Conservation (phyloP, 2,329 filamentous ascomycete genomes). For the Beauveria sp. region DNA sequence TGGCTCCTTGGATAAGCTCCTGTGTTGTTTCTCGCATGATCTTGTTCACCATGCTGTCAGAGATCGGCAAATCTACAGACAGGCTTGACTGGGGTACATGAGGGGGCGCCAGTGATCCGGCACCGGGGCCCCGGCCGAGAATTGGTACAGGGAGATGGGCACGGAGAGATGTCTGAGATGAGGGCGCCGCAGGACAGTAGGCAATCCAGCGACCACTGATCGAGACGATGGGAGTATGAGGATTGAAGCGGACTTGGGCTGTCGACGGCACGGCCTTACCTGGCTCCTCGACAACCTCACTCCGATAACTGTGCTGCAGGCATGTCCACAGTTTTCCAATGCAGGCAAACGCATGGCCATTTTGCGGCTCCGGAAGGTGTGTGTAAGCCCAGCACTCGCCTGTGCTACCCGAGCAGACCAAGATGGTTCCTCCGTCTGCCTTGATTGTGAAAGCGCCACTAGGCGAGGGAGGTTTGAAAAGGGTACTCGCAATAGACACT, state of each 20-base stretch:
- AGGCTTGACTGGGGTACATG: slow-evolving; percentile 60
- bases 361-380: slow-evolving; percentile 37
- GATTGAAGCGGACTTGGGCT: slow-evolving; percentile 31
- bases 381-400: slow-evolving; percentile 80
- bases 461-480: slow-evolving; percentile 62
- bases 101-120: slow-evolving; percentile 57
- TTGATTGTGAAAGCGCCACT: slow-evolving; percentile 67
- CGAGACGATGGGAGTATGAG: slow-evolving; percentile 59
- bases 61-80: slow-evolving; percentile 63
- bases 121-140: slow-evolving; percentile 46
- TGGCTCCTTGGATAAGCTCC: slow-evolving; percentile 65
- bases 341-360: slow-evolving; percentile 49
- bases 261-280: slow-evolving; percentile 31
- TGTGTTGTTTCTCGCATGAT: slow-evolving; percentile 74
- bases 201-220: slow-evolving; percentile 70
- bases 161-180: slow-evolving; percentile 61
- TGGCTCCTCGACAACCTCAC: slow-evolving; percentile 39
- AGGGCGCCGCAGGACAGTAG: slow-evolving; percentile 65
- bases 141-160: slow-evolving; percentile 54
- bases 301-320: slow-evolving; percentile 54
- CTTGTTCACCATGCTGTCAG: slow-evolving; percentile 65
- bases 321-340: slow-evolving; percentile 90
- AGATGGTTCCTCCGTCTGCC: slow-evolving; percentile 62
- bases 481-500: slow-evolving; percentile 49
- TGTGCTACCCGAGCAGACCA: slow-evolving; percentile 71